phyloP scores from a whole-genome alignment of 2,329 filamentous ascomycete genomes.

The Tolypocladium tropicale region DNA sequence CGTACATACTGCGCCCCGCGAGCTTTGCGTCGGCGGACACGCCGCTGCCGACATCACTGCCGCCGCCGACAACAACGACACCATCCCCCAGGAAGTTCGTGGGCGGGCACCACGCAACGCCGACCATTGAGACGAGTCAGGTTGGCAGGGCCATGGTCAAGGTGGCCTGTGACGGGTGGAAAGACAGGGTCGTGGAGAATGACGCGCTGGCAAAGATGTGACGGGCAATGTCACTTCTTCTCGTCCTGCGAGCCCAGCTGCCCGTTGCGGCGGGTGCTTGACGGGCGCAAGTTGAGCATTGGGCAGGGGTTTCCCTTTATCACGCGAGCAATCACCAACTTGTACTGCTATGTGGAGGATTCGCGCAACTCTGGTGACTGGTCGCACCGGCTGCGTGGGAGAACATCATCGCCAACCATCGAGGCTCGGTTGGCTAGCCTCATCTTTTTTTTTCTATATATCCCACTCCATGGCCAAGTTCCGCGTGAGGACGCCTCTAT shows the following conservation, averaged over 20 bases:
- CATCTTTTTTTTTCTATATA: too few species aligned
- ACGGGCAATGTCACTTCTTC: neutral
- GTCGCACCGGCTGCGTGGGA: too few species aligned
- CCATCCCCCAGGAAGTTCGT: conserved; percentile 17
- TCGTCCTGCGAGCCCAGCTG: neutral
- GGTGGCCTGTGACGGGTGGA: conserved; percentile 24
- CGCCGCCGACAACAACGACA: conserved; percentile 7
- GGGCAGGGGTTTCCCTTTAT: neutral
- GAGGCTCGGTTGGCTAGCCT: too few species aligned
- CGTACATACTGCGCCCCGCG: conserved; percentile 26
- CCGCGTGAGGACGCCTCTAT: neutral
- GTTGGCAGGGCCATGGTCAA: conserved; percentile 25
- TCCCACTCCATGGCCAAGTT: too few species aligned
- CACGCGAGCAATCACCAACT: too few species aligned
- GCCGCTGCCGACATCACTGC: conserved; percentile 10
- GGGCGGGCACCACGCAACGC: conserved; percentile 16
- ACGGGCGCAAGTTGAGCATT: neutral
- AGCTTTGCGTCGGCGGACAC: conserved; percentile 17
- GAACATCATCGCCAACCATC: too few species aligned
- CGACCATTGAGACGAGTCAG: conserved; percentile 22
- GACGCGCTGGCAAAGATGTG: conserved; percentile 19
- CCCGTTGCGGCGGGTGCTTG: neutral
- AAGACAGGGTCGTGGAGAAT: conserved; percentile 23
- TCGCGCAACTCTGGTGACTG: neutral
- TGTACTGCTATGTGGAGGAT: neutral